phyloP scores from a whole-genome alignment of 805 yeast genomes.

The Starmera pachycereana region DNA sequence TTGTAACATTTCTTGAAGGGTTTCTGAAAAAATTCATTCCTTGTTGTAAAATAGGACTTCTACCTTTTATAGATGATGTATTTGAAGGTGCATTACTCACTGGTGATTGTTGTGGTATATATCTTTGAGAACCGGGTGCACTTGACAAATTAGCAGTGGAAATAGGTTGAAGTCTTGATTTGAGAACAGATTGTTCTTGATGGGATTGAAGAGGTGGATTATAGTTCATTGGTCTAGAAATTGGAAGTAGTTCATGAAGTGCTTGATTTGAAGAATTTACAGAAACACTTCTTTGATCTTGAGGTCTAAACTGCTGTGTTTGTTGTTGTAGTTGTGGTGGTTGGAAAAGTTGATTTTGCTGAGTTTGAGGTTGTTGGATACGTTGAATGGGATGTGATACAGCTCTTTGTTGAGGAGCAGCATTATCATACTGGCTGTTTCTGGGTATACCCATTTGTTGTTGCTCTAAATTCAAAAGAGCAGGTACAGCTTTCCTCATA shows the following conservation, averaged over 20 bases:
- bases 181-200: conserved; percentile 10
- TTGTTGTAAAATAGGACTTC: conserved; percentile 29
- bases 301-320: conserved; percentile 4
- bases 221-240: conserved; percentile 8
- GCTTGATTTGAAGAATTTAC: conserved; percentile 1
- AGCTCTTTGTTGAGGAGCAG: neutral
- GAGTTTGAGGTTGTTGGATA: conserved; percentile 7
- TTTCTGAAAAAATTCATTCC: conserved; percentile 26
- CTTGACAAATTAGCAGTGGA: conserved; percentile 8
- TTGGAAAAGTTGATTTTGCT: neutral
- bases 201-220: conserved; percentile 8
- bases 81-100: neutral
- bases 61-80: conserved; percentile 7
- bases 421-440: neutral
- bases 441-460: neutral
- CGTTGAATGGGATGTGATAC: neutral
- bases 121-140: conserved; percentile 10
- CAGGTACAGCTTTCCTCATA: no score
- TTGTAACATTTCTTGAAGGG: conserved; percentile 13
- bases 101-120: conserved; percentile 8
- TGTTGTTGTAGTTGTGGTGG: conserved; percentile 10
- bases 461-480: neutral
- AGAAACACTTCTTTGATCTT: no score
- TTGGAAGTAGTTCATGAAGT: conserved; percentile 4
- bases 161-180: conserved; percentile 10